Evolutionary conservation across 179 eudicot genomes (phyloP), one percentile per base, ranked within the genome.

Genomic region (Monotropa hypopitys): DNA sequence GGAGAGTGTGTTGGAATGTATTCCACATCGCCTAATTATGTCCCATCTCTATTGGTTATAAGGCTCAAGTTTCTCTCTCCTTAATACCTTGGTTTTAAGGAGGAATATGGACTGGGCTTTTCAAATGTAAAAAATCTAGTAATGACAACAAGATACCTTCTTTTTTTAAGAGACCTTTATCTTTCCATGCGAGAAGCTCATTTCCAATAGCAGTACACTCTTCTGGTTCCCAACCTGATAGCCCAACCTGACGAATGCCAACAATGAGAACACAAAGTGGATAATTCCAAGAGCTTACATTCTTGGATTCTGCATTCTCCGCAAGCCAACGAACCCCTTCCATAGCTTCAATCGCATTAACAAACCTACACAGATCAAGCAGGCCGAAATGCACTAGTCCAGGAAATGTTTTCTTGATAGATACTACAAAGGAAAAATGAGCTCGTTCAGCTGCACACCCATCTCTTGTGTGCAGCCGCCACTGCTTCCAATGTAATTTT

Each of bases 241-340:
- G 83, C 67, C 92, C 94, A 81, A 96, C 80, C 84, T 93, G 99
- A 76, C 67, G 86, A 78, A 93, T 86, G 77, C 99, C 93, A 56
- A 84, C 72, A 56, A 79, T 76, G 57, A 96, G 96, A 53, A 92
- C 86, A 61, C 83, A 83, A 59, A 96, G 82, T 23, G 99, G 85
- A 81, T 87, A 85, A 83, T 80, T 85, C 99, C 99, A 96, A 78
- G 87, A 84, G 67, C 75, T 80, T 51, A 87, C 85, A 71, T 88
- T 89, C 47, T 86, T 84, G 50, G 87, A 83, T 72, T 87, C 89
- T 50, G 83, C 88, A 76, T 73, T 83, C 68, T 84, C 81, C 69
- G 87, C 88, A 76, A 96, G 97, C 96, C 90, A 89, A 46, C 71
- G 76, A 62, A 89, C 88, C 57, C 99, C 99, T 77, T 97, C 99